phyloP scores from a whole-genome alignment of 2,329 filamentous ascomycete genomes.

The Fusarium heterosporum region DNA sequence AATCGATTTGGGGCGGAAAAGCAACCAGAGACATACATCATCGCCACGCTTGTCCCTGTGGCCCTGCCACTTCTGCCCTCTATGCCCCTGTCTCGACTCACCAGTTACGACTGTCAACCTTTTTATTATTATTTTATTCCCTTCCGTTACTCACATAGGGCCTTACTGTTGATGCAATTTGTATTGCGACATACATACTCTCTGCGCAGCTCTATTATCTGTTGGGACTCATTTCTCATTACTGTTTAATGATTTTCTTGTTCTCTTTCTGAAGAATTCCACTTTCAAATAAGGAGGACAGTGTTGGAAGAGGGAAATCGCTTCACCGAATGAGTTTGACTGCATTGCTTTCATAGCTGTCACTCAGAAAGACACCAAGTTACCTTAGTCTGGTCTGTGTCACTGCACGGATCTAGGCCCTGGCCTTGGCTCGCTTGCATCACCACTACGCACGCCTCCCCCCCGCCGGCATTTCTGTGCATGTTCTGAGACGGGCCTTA shows the following conservation, averaged over 20 bases:
- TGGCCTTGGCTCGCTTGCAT: constrained; percentile 48
- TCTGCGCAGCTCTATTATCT: constrained; percentile 20
- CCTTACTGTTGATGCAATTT: constrained; percentile 9
- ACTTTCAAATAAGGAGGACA: constrained; percentile 13
- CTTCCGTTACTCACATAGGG: constrained; percentile 30
- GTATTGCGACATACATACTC: not conserved
- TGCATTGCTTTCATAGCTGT: constrained; percentile 22
- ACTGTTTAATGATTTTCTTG: constrained; percentile 2
- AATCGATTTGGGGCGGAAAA: constrained; percentile 49
- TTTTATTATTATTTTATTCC: constrained; percentile 7
- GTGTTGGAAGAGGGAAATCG: constrained; percentile 14
- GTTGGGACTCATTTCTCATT: not conserved
- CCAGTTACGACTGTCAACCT: constrained; percentile 37
- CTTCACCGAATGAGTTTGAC: constrained; percentile 12
- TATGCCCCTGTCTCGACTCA: constrained; percentile 43
- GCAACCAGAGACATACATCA: constrained; percentile 51
- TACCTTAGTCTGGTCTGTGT: constrained; percentile 33
- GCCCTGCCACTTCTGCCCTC: constrained; percentile 44
- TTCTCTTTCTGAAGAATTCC: constrained; percentile 10
- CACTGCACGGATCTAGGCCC: constrained; percentile 48
- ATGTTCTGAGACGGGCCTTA: constrained; percentile 41
- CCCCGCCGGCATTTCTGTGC: constrained; percentile 47
- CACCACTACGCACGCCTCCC: constrained; percentile 47
- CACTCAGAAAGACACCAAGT: constrained; percentile 17
- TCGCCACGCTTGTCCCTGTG: constrained; percentile 49